A percentile compares a stretch with the other conserved stretches of the same genome.
Conservation (phyloP, 306 rosid species). For the Sechiopsis laciniata region DNA sequence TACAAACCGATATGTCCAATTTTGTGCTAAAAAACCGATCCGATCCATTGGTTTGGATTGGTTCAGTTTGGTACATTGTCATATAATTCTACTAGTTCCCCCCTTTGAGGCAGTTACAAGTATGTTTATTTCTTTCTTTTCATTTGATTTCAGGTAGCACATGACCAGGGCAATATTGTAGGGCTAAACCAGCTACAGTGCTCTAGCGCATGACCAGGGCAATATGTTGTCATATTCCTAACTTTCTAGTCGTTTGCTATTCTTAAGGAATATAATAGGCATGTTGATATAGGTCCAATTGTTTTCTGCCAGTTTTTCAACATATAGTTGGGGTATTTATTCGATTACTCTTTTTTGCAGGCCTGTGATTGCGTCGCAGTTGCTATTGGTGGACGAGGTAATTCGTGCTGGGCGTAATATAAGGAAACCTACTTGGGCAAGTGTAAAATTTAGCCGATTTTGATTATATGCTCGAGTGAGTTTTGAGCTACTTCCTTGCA, state of each 20-base stretch:
- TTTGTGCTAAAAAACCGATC: too few relatives aligned
- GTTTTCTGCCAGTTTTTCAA: too few relatives aligned
- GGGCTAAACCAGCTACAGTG: constrained; percentile 66
- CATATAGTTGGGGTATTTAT: neutral
- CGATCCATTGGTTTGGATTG: too few relatives aligned
- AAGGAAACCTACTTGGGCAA: constrained; percentile 66
- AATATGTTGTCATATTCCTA: neutral
- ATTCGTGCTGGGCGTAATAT: constrained; percentile 96
- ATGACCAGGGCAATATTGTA: constrained; percentile 67
- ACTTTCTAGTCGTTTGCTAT: constrained; percentile 5
- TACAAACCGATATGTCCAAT: too few relatives aligned
- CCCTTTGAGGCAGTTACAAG: neutral
- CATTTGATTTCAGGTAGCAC: constrained; percentile 72
- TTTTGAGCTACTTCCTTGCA: too few relatives aligned
- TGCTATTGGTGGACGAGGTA: constrained; percentile 92
- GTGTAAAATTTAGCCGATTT: neutral
- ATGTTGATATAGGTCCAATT: too few relatives aligned
- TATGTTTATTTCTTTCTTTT: neutral
- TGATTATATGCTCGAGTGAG: neutral
- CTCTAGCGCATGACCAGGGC: too few relatives aligned
- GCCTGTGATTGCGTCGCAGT: constrained; percentile 88
- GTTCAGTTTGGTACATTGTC: neutral
- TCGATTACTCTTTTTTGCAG: constrained; percentile 35
- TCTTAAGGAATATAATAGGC: neutral
- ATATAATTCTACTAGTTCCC: neutral